Percentiles rank a stretch among this genome's conserved stretches.
These are phyloP conservation scores for Dothistroma septosporum DNA, from an alignment of 2,329 filamentous ascomycete species.

Conservation along the genomic window DNA sequence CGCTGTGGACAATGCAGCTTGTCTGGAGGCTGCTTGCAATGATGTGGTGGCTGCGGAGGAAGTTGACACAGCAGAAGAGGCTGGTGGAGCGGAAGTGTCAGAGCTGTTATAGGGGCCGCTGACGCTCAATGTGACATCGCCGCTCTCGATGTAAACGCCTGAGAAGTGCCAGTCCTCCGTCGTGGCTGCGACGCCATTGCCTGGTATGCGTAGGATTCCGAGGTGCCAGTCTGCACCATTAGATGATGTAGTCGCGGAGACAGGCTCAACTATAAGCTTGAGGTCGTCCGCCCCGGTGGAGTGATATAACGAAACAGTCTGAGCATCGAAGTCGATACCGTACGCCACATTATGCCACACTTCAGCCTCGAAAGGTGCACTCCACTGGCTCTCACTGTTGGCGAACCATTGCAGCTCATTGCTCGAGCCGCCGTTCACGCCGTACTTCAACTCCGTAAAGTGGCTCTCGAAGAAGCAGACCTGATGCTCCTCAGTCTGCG, in stretches of 20 bases:
- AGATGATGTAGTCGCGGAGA: constrained; percentile 54
- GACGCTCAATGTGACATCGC: constrained; percentile 34
- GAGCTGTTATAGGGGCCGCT: constrained; percentile 18
- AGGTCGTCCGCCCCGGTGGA: constrained; percentile 59
- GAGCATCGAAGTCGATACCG: constrained; percentile 63
- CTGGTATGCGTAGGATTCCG: constrained; percentile 62
- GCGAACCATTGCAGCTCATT: constrained; percentile 62
- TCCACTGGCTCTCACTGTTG: constrained; percentile 59
- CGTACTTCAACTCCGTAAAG: constrained; percentile 71
- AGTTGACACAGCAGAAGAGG: not conserved
- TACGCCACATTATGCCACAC: constrained; percentile 75
- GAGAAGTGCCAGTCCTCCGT: constrained; percentile 68
- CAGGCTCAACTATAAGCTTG: constrained; percentile 55
- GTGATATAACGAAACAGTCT: constrained; percentile 65
- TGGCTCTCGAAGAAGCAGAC: constrained; percentile 62
- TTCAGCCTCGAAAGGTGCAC: constrained; percentile 55
- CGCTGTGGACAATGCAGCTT: not conserved
- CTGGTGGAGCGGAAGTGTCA: constrained; percentile 6
- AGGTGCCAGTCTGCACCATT: constrained; percentile 71
- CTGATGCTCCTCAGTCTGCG: constrained; percentile 63
- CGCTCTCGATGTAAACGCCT: constrained; percentile 66
- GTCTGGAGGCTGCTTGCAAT: not conserved
- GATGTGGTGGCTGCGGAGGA: not conserved
- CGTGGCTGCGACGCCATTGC: constrained; percentile 47
- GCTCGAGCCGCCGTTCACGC: constrained; percentile 53